Evolutionary conservation across 2,329 filamentous ascomycete species (phyloP).

Genomic region (Ophiocordyceps unilateralis): DNA sequence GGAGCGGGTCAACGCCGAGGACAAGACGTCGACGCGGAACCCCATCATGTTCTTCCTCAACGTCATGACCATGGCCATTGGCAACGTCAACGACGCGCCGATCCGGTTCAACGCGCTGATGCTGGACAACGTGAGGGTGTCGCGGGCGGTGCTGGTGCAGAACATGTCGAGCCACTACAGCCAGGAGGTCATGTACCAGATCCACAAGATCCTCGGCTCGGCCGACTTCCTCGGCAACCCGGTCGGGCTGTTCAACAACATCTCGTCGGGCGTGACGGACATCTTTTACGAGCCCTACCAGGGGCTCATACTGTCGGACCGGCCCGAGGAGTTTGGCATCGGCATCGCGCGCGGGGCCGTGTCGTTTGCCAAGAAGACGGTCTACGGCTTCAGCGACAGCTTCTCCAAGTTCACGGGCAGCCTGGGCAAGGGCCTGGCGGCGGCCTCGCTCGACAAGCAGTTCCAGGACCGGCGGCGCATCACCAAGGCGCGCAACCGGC

Average conservation of each 20-base stretch:
- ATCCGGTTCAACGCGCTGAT: conserved; percentile 86
- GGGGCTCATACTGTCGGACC: conserved; percentile 87
- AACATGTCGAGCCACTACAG: conserved; percentile 92
- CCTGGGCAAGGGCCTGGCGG: conserved; percentile 89
- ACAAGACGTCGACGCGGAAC: conserved; percentile 78
- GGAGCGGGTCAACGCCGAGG: conserved; percentile 88
- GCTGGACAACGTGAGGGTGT: conserved; percentile 87
- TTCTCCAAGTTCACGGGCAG: conserved; percentile 96
- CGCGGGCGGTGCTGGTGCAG: conserved; percentile 63
- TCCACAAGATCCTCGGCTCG: conserved; percentile 93
- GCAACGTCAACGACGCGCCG: conserved; percentile 95
- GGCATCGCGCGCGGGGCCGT: conserved; percentile 94
- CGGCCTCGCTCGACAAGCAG: conserved; percentile 92
- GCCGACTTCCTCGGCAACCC: conserved; percentile 96
- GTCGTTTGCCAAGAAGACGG: conserved; percentile 95
- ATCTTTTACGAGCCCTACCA: conserved; percentile 99
- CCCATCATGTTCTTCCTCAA: conserved; percentile 98
- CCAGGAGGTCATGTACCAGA: conserved; percentile 86
- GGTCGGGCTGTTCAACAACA: conserved; percentile 93
- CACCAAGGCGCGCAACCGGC: conserved; percentile 78
- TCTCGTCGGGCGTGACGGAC: conserved; percentile 90
- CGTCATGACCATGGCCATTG: conserved; percentile 97
- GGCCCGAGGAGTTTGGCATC: conserved; percentile 83
- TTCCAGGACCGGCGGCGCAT: conserved; percentile 95
- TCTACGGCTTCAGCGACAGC: conserved; percentile 93